Evolutionary conservation across 352 stramenopile species (phyloP).

Genomic region (Globisporangium emineosum): DNA sequence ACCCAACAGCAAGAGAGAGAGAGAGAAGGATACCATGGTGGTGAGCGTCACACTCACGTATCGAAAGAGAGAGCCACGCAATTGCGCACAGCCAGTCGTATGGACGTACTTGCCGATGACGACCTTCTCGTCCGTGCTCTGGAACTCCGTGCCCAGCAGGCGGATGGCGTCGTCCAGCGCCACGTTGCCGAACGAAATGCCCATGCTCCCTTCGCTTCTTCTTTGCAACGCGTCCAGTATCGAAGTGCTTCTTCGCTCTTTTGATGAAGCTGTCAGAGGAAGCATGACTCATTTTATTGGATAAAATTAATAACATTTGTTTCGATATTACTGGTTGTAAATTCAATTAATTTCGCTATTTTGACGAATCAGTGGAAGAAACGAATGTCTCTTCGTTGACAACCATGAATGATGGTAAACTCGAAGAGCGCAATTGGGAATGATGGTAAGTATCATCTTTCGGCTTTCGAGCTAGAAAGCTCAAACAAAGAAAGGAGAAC

Average conservation of each 20-base stretch:
- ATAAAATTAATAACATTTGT: too few species aligned
- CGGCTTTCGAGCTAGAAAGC: too few species aligned
- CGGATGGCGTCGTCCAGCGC: constrained; percentile 64
- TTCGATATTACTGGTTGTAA: too few species aligned
- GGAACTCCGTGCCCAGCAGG: constrained; percentile 59
- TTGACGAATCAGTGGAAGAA: background rate
- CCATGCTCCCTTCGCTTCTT: constrained; percentile 7
- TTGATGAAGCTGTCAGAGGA: too few species aligned
- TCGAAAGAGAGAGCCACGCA: background rate
- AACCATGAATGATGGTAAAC: constrained; percentile 5
- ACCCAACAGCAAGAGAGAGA: background rate
- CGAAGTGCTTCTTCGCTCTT: background rate
- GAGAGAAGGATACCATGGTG: background rate
- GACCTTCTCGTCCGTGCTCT: constrained; percentile 39
- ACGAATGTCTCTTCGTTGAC: background rate
- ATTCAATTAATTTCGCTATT: background rate
- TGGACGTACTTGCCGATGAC: constrained; percentile 56
- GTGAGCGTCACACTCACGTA: background rate
- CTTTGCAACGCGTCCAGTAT: background rate
- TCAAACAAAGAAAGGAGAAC: too few species aligned
- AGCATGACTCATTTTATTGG: background rate
- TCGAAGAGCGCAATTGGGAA: background rate
- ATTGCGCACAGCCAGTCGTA: background rate
- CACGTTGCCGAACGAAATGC: constrained; percentile 21
- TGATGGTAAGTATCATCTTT: background rate